Evolutionary conservation across 495 filamentous ascomycete genomes (phyloP), one percentile per base, ranked within the genome.

Genomic region (Aspergillus cavernicola): DNA sequence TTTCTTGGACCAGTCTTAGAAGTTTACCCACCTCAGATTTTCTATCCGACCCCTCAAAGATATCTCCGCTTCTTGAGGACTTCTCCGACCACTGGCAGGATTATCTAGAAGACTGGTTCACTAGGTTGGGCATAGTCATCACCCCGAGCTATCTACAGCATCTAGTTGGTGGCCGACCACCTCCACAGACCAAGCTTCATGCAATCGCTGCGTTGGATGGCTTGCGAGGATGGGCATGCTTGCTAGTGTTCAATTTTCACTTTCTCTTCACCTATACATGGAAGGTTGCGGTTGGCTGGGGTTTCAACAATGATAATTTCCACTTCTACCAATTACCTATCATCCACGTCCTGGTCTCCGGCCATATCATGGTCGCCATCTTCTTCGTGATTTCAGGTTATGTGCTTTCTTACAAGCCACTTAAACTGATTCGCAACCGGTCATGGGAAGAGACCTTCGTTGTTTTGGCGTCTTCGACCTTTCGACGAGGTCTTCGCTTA

Each of bases 351-450:
- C 57, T 87, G 10, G 82, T 81, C 62, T 81, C 80, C 6, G 85
- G 83, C 26, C 79, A 81, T 44, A 81, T 85, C 42, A 86, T 86
- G 84, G 85, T 89, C 9, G 78, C 83, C 61, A 80, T 87, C 40
- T 88, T 89, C 73, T 88, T 87, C 67, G 80, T 87, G 50, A 82
- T 89, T 37, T 86, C 84, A 6, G 85, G 85, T 55, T 86, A 84
- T 54, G 84, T 83, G 1, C 71, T 88, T 8, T 84, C 83, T 12
- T 80, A 82, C 55, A 85, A 86, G 53, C 81, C 85, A 0, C 62
- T 88, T 29, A 79, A 78, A 53, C 67, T 72, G n/a, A 78, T 83
- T 35, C 82, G 81, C 45, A 70, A 67, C 24, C 75, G 77, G 32
- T 70, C 79, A 31, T 80, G 68, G 57, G 77, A 77, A 22, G 66